Evolutionary conservation across 148 eudicot species (phyloP).

Genomic region (Diospyros lotus): DNA sequence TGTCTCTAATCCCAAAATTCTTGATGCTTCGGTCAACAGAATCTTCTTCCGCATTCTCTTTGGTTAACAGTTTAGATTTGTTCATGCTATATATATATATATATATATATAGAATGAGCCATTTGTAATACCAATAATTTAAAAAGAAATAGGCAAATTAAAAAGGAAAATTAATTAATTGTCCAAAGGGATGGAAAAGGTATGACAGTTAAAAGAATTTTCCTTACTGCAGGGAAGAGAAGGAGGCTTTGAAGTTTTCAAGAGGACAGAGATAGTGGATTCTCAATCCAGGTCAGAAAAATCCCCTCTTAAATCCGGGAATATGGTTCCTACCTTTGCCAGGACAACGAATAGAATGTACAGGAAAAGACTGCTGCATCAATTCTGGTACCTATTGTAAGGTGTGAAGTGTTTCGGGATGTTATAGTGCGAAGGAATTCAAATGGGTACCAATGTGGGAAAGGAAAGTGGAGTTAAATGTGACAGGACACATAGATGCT

Average conservation of each 20-base stretch:
- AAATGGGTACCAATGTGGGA: constrained; percentile 20
- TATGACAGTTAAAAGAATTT: constrained; percentile 10
- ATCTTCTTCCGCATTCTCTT: constrained; percentile 37
- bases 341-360: constrained; percentile 35
- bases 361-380: constrained; percentile 44
- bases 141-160: constrained; percentile 12
- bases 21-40: constrained; percentile 71
- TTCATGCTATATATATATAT: constrained; percentile 22
- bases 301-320: constrained; percentile 44
- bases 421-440: constrained; percentile 38
- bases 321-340: constrained; percentile 65
- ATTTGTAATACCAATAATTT: constrained; percentile 12
- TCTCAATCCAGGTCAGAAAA: constrained; percentile 54
- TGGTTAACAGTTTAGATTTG: constrained; percentile 23
- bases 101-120: constrained; percentile 14
- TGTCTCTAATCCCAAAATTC: constrained; percentile 48
- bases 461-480: constrained; percentile 16
- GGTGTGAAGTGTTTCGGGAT: constrained; percentile 44
- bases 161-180: constrained; percentile 6
- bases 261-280: constrained; percentile 52
- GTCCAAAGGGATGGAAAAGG: constrained; percentile 13
- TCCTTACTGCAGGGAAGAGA: constrained; percentile 12
- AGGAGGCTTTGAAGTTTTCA: constrained; percentile 34
- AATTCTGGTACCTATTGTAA: constrained; percentile 57
- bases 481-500: constrained; percentile 19